Base-by-base conservation (phyloP, 1,284 basidiomycete genomes). In the Marasmius oreades region DNA sequence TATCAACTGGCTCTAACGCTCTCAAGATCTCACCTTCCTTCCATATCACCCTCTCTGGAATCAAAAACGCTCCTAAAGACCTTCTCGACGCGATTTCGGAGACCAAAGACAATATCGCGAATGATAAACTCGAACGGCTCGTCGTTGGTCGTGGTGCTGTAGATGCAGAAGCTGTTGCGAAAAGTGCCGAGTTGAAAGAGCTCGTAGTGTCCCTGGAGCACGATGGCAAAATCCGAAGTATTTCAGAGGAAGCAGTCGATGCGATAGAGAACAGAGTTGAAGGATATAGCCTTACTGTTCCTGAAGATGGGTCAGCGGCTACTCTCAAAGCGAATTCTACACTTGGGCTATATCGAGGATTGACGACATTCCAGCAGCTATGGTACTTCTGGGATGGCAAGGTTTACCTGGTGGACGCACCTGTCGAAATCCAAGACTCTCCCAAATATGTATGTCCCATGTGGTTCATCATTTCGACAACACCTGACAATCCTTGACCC, bases 281-380 rank as follows among this genome's bases (percentile, higher is more conserved):
- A 70, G 76, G 72, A 20, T 95, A 95, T 65, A 73, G 71, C 0
- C 73, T 95, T 37, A 72, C 62, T 0, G 73, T 94, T 10, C 89
- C 89, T 0, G 67, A 64, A 2, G 79, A 87, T 55, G 88, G 87
- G 3, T 74, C 76, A 0, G 57, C 67, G 2, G 91, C 90, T 5
- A 77, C 72, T 0, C 71, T 96, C 48, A 76, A 69, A 0, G 88
- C 93, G 2, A 84, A 83, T 58, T 86, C 88, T 34, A 83, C 90
- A 0, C 71, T 96, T 20, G 93, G 93, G 0, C 71, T 94, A 12
- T 82, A 86, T 56, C 77, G 94, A 53, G 95, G 92, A 1, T 70
- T 96, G 60, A 87, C 90, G 26, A 94, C 92, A 0, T 93, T 96
- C 68, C 74, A 77, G 37, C 92, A 95, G 72, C 70, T 96, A 34